phyloP scores from a whole-genome alignment of 345 rosid species.

The Streptanthus diversifolius region DNA sequence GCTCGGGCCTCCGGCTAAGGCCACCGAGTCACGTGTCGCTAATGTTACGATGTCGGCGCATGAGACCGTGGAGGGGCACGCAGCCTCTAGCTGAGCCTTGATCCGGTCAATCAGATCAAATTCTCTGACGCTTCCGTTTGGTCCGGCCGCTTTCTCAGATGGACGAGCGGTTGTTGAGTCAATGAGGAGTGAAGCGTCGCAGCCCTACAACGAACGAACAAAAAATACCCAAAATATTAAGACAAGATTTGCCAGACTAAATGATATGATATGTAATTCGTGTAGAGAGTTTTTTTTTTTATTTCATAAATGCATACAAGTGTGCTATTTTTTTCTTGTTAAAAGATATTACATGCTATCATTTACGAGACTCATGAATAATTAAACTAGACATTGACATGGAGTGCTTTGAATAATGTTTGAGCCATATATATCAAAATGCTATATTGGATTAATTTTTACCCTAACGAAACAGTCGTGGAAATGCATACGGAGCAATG shows the following conservation, averaged over 20 bases:
- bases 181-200: constrained; percentile 74
- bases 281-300: neutral
- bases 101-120: constrained; percentile 56
- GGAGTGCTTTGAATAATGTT: neutral
- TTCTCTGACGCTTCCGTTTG: constrained; percentile 63
- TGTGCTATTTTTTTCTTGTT: neutral
- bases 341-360: no score
- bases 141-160: constrained; percentile 62
- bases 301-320: neutral
- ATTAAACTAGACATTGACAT: neutral
- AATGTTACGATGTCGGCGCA: constrained; percentile 54
- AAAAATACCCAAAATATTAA: no score
- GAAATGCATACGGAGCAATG: constrained; percentile 85
- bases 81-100: constrained; percentile 50
- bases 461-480: constrained; percentile 78
- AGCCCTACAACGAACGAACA: constrained; percentile 44
- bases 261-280: neutral
- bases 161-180: constrained; percentile 42
- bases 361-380: neutral
- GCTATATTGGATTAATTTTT: constrained; percentile 15
- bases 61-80: constrained; percentile 62
- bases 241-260: neutral
- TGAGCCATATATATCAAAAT: neutral
- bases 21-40: constrained; percentile 36
- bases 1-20: constrained; percentile 36